Base-by-base conservation (phyloP, 148 eudicot species). In the Amaranthus cruentus region DNA sequence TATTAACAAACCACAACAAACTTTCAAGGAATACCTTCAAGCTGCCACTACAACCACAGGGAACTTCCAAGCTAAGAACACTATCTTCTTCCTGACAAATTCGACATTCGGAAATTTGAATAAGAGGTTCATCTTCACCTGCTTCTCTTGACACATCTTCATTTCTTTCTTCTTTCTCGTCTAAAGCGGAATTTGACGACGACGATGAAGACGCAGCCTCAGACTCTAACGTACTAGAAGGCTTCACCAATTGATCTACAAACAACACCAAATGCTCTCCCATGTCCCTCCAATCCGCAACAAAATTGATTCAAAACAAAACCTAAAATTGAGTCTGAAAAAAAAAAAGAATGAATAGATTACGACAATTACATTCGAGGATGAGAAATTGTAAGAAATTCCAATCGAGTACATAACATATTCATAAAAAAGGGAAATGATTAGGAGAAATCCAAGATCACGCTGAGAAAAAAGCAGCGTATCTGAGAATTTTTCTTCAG, bases 61-160 rank as follows among this genome's bases (percentile, higher is more conserved):
- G 98, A n/a, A 79, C 79, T 80, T 91, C 98, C 75, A 93, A 81
- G 66, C 83, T 84, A 4, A 79, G 63, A 65, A 89, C 21, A 12
- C 80, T 55, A 84, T 93, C 98, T 79, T 93, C 98, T 12, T 93
- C 98, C 68, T 91, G 97, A 77, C 95, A 93, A 79, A 93, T 93
- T 3, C 98, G 92, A 76, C 98, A 93, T 75, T 93, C 98, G 0
- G 78, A 90, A 43, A 77, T 72, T 28, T 76, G 83, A 73, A 93
- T 81, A n/a, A 93, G 77, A 42, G 90, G 92, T 54, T 82, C 87
- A 47, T 85, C 84, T 80, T 89, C 69, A 6, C 21, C 70, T 18
- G 21, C 61, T 62, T 54, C 69, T n/a, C 0, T 54, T 47, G 15
- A 47, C 4, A 47, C 93, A 14, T 82, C 88, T 5, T 58, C 70